Conservation (phyloP, 2,329 filamentous ascomycete genomes). For the Tolypocladium inflatum region DNA sequence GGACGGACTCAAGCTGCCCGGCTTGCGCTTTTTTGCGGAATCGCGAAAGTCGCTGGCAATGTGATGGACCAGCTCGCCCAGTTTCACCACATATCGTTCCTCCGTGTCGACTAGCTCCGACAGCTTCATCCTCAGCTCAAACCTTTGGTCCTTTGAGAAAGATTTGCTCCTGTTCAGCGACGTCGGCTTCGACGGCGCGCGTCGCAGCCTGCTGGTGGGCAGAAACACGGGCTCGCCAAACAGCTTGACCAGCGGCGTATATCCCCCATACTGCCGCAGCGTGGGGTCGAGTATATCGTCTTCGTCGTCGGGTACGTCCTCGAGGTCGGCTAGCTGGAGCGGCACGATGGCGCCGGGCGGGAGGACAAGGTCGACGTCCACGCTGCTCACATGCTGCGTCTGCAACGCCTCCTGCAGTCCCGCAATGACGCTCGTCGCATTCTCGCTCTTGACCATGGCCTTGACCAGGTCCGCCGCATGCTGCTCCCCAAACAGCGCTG, state of each 20-base stretch:
- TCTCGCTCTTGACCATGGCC: constrained; percentile 74
- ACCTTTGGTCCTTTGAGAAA: constrained; percentile 74
- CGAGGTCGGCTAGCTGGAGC: constrained; percentile 47
- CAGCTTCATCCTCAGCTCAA: constrained; percentile 79
- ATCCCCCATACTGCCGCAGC: constrained; percentile 63
- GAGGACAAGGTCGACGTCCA: constrained; percentile 81
- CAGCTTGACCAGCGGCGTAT: constrained; percentile 65
- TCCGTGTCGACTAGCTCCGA: constrained; percentile 88
- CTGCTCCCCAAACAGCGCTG: constrained; percentile 74
- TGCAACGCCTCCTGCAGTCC: constrained; percentile 68
- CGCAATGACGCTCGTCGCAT: constrained; percentile 60
- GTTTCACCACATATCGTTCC: constrained; percentile 82
- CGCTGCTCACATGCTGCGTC: constrained; percentile 72
- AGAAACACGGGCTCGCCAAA: constrained; percentile 81
- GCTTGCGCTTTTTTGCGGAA: constrained; percentile 49
- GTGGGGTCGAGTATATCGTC: constrained; percentile 57
- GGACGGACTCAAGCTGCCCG: constrained; percentile 59
- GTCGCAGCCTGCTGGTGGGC: constrained; percentile 73
- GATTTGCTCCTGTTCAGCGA: constrained; percentile 68
- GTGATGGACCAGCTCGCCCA: constrained; percentile 72
- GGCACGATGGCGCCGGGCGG: constrained; percentile 69
- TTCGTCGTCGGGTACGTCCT: constrained; percentile 51
- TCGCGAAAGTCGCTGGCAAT: constrained; percentile 73
- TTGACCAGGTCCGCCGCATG: constrained; percentile 88
- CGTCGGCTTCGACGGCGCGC: constrained; percentile 79